Evolutionary conservation across 106 monocot genomes (phyloP), one percentile per base, ranked within the genome.

Genomic region (Acorus calamus): DNA sequence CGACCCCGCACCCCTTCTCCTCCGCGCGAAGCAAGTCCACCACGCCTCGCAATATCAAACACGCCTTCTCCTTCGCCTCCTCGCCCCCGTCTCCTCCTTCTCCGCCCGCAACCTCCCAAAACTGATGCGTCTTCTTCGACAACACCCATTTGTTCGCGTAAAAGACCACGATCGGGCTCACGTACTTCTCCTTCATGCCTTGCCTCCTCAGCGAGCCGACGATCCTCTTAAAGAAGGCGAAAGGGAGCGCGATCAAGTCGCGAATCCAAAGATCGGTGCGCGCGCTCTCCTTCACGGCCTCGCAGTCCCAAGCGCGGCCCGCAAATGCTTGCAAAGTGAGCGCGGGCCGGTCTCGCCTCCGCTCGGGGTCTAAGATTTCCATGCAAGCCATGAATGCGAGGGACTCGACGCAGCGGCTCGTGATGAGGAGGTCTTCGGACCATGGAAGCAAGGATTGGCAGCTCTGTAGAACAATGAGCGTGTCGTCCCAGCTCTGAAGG

Each of bases 321-420:
- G 68, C 66, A 44, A 83, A 60, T 3, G 66, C 73, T 10, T 75
- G 77, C 42, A 85, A 13, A 11, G 73, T 59, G 53, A 56, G 11
- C 47, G 69, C 71, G 3, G 79, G 71, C 49, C 54, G 50, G 49
- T 78, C 71, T 52, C 68, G 60, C 9, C 65, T 57, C 42, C 73
- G 72, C 72, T 92, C 92, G 0, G 92, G 92, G 46, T 92, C 92
- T 44, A 92, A 79, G 43, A 92, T 87, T 63, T 92, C 87, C 92
- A 92, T 92, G 71, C 92, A 92, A 7, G 87, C 83, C 92, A 87
- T 92, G 77, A 92, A 92, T 10, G 92, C 84, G 5, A 92, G 71
- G 44, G 92, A 84, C 65, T 92, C 92, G 48, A 92, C 62, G 60
- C 92, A 92, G 5, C 87, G 48, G 65, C 87, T 84, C 11, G 82